phyloP scores from a whole-genome alignment of 2,329 filamentous ascomycete genomes.

The Sporothrix euskadiensis region DNA sequence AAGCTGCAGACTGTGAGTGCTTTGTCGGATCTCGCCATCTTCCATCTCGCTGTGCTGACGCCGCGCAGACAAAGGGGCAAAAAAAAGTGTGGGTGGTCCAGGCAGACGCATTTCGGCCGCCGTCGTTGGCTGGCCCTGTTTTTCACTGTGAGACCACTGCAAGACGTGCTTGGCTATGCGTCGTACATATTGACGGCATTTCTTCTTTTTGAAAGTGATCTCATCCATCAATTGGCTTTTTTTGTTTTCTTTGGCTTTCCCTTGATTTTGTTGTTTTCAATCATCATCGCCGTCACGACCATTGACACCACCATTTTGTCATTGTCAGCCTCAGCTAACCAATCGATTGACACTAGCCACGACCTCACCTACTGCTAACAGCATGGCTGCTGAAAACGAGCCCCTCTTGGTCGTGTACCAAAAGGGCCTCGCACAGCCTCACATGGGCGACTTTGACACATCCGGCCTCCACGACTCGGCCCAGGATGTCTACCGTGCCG shows the following conservation, averaged over 20 bases:
- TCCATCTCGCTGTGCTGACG: conserved; percentile 4
- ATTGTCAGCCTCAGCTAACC: background rate
- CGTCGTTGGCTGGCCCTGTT: conserved; percentile 16
- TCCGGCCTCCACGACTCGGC: background rate
- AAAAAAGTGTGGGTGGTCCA: conserved; percentile 11
- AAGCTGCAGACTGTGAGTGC: background rate
- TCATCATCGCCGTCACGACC: background rate
- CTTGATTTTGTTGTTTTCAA: background rate
- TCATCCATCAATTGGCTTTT: background rate
- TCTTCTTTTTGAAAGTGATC: background rate
- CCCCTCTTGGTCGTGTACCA: conserved; percentile 9
- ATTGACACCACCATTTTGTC: background rate
- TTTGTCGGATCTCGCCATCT: conserved; percentile 1
- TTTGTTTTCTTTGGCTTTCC: background rate
- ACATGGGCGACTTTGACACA: background rate
- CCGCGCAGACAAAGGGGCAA: background rate
- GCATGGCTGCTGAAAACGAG: conserved; percentile 16
- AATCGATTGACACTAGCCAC: background rate
- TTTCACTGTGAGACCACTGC: background rate
- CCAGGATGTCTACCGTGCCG: background rate
- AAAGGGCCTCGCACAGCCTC: background rate
- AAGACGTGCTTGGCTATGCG: background rate
- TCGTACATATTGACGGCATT: background rate
- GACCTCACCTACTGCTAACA: background rate
- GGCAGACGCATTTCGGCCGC: conserved; percentile 28